phyloP scores from a whole-genome alignment of 2,329 filamentous ascomycete species.

The Calonectria hawksworthii region DNA sequence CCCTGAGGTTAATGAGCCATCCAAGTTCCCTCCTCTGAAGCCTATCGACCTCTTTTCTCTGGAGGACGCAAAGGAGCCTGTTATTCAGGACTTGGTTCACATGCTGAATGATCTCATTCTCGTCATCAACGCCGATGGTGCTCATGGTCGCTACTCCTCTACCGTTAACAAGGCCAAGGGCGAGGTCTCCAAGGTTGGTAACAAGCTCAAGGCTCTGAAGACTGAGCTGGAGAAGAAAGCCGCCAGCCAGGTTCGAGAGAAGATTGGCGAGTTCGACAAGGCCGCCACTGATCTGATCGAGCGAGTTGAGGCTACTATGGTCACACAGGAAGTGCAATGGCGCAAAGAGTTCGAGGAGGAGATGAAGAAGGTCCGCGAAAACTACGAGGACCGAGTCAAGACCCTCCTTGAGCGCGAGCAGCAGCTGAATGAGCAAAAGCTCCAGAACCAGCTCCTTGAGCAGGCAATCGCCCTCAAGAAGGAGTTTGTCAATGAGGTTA shows the following conservation, averaged over 20 bases:
- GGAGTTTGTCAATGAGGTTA: constrained; percentile 83
- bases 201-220: constrained; percentile 83
- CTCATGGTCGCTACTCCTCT: constrained; percentile 81
- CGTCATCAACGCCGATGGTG: constrained; percentile 89
- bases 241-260: constrained; percentile 80
- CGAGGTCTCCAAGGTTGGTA: constrained; percentile 82
- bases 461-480: constrained; percentile 92
- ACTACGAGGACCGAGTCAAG: constrained; percentile 85
- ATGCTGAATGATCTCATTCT: constrained; percentile 97
- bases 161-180: constrained; percentile 89
- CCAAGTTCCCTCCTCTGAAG: constrained; percentile 72
- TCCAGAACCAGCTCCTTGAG: constrained; percentile 88
- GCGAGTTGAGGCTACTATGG: constrained; percentile 88
- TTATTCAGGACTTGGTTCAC: constrained; percentile 93
- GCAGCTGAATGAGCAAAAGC: constrained; percentile 84
- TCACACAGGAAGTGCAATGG: constrained; percentile 85
- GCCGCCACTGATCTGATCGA: constrained; percentile 89
- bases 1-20: constrained; percentile 77
- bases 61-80: constrained; percentile 82
- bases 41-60: constrained; percentile 85
- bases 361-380: constrained; percentile 81
- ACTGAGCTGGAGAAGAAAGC: constrained; percentile 77
- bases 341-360: constrained; percentile 89
- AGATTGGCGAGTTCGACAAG: constrained; percentile 83
- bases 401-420: constrained; percentile 84